Percentiles rank a stretch among this genome's conserved stretches.
Evolutionary conservation across 768 basidiomycete species (phyloP).

Genomic region (Lactarius sp.): DNA sequence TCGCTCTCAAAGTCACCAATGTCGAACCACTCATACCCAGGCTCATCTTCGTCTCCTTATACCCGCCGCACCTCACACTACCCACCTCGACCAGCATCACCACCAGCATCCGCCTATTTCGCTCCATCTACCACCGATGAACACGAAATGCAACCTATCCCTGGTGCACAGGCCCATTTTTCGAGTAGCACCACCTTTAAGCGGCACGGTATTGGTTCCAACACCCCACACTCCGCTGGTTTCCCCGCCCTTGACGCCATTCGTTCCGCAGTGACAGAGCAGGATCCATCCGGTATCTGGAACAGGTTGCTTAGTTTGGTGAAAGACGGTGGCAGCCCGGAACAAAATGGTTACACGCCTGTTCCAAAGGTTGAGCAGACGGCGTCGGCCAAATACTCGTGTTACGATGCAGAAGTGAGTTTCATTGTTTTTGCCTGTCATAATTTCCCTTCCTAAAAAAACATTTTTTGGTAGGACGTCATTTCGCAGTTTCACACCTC

Average conservation of each 20-base stretch:
- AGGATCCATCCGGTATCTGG: constrained; percentile 42
- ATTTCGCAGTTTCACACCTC: constrained; percentile 67
- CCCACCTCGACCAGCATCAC: constrained; percentile 43
- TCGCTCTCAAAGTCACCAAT: neutral
- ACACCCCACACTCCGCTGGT: constrained; percentile 25
- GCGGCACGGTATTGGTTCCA: constrained; percentile 51
- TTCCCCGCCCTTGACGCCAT: constrained; percentile 40
- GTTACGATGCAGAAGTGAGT: constrained; percentile 12
- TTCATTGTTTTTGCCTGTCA: neutral
- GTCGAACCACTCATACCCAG: neutral
- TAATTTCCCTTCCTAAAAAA: neutral
- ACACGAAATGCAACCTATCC: constrained; percentile 44
- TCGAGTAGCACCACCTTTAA: constrained; percentile 79
- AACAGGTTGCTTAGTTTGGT: constrained; percentile 38
- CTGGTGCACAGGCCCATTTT: constrained; percentile 69
- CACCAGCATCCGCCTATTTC: constrained; percentile 81
- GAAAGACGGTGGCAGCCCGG: constrained; percentile 33
- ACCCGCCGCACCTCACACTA: constrained; percentile 7
- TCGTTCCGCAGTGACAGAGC: constrained; percentile 28
- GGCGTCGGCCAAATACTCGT: constrained; percentile 13
- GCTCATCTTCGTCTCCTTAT: constrained; percentile 4
- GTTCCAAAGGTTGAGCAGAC: constrained; percentile 21
- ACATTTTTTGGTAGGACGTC: constrained; percentile 51
- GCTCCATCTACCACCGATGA: constrained; percentile 48
- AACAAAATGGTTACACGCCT: constrained; percentile 40